Percentiles rank a stretch among this genome's conserved stretches.
phyloP scores from a whole-genome alignment of 768 basidiomycete species.

The Austroboletus eburneus region DNA sequence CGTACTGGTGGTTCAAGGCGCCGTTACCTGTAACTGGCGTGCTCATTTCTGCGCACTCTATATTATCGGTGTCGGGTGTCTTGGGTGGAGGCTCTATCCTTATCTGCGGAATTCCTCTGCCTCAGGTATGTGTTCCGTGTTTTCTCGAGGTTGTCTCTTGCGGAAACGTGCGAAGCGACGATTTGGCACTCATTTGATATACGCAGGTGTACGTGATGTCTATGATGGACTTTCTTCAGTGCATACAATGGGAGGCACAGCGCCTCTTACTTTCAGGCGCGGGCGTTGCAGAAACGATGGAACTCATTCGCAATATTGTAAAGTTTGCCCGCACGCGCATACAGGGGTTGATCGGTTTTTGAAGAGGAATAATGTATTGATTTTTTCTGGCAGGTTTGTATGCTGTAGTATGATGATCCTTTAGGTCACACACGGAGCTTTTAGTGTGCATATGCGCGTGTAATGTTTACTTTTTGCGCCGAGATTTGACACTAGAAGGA shows the following conservation, averaged over 20 bases:
- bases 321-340: neutral
- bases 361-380: neutral
- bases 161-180: too few relatives aligned
- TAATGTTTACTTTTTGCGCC: too few relatives aligned
- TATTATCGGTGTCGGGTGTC: neutral
- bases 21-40: neutral
- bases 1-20: conserved; percentile 9
- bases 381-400: too few relatives aligned
- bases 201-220: conserved; percentile 1
- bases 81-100: neutral
- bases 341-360: neutral
- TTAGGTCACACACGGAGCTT: too few relatives aligned
- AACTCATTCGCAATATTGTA: neutral
- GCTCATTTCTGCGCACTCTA: neutral
- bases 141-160: neutral
- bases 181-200: neutral
- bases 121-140: conserved; percentile 4
- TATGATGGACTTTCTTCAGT: conserved; percentile 4
- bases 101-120: neutral
- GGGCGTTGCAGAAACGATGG: neutral
- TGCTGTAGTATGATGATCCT: too few relatives aligned
- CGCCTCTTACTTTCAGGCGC: neutral
- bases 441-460: too few relatives aligned
- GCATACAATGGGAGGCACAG: conserved; percentile 10
- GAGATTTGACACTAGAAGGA: too few relatives aligned